Evolutionary conservation across 306 rosid species (phyloP).

Genomic region (Elaeagnus macrophylla): DNA sequence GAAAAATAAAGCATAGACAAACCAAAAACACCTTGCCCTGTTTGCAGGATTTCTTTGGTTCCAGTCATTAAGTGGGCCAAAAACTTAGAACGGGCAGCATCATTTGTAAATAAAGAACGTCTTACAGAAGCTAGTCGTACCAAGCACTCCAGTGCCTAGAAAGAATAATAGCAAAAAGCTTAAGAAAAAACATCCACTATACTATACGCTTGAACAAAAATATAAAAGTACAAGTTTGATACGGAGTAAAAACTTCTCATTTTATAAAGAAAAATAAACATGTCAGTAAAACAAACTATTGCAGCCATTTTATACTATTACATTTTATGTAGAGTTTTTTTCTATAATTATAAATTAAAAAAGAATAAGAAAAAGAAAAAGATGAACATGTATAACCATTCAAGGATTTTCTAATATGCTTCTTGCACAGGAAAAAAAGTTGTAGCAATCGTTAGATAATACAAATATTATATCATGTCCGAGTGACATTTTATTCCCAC

Average conservation of each 20-base stretch:
- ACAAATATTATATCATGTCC: no score
- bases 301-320: not conserved
- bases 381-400: no score
- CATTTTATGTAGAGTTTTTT: not conserved
- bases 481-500: no score
- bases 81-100: conserved; percentile 93
- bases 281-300: not conserved
- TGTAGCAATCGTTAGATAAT: no score
- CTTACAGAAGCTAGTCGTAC: conserved; percentile 98
- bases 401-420: no score
- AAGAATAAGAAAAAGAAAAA: no score
- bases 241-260: not conserved
- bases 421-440: no score
- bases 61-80: conserved; percentile 99
- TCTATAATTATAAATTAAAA: no score
- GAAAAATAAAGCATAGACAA: conserved; percentile 23
- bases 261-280: not conserved
- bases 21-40: conserved; percentile 88
- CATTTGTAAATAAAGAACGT: conserved; percentile 95
- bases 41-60: conserved; percentile 96
- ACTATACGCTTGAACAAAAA: conserved; percentile 18
- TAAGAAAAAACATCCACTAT: conserved; percentile 18
- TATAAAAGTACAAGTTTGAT: conserved; percentile 14
- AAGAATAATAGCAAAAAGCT: conserved; percentile 38
- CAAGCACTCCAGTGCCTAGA: conserved; percentile 99